Conservation (phyloP, 2,329 filamentous ascomycete species). For the Neurospora sp. region DNA sequence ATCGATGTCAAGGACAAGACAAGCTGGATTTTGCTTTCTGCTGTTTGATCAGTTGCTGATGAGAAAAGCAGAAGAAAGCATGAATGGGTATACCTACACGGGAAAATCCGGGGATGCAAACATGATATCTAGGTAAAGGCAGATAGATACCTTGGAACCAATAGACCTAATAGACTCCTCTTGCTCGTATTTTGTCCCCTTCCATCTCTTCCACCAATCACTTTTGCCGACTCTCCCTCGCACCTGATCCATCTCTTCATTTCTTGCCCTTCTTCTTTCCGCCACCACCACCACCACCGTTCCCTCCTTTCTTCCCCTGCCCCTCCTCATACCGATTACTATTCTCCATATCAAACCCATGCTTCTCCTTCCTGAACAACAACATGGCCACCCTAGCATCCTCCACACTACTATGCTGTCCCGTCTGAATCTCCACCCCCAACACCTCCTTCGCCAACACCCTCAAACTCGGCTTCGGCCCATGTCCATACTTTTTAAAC, state of each 20-base stretch:
- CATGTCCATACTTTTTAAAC: constrained; percentile 60
- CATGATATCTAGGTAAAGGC: too few relatives aligned
- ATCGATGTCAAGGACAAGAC: too few relatives aligned
- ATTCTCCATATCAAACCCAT: constrained; percentile 75
- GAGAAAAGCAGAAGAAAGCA: too few relatives aligned
- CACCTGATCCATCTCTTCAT: constrained; percentile 14
- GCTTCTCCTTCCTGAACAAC: constrained; percentile 74
- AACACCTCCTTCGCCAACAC: constrained; percentile 48
- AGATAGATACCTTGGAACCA: too few relatives aligned
- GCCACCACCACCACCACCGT: constrained; percentile 30
- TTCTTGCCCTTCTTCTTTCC: constrained; percentile 28
- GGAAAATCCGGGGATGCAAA: too few relatives aligned
- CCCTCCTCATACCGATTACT: constrained; percentile 49
- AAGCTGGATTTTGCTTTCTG: too few relatives aligned
- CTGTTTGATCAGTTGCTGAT: too few relatives aligned
- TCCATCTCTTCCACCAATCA: too few relatives aligned
- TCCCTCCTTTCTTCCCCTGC: constrained; percentile 28
- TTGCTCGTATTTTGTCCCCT: too few relatives aligned
- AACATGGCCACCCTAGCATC: constrained; percentile 89
- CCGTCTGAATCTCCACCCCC: constrained; percentile 52
- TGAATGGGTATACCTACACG: too few relatives aligned
- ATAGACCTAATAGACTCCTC: too few relatives aligned
- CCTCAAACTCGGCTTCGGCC: constrained; percentile 59
- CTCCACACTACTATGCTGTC: constrained; percentile 57
- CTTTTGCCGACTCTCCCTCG: too few relatives aligned